phyloP scores from a whole-genome alignment of 495 filamentous ascomycete species.

The Wilcoxina mikolae region DNA sequence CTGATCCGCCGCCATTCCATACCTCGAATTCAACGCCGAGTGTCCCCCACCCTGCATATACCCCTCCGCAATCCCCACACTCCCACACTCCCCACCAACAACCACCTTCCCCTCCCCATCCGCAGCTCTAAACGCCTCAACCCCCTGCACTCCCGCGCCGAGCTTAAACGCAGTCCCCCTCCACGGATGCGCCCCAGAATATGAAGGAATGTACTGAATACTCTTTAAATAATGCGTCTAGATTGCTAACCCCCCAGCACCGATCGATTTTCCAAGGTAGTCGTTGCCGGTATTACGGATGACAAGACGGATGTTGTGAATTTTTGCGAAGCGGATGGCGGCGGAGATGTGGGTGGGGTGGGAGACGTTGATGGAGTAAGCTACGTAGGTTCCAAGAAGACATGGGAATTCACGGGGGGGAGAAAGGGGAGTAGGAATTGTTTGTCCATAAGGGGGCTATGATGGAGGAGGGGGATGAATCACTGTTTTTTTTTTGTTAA shows the following conservation, averaged over 20 bases:
- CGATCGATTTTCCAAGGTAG: slow-evolving; percentile 40
- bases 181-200: background rate
- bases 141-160: slow-evolving; percentile 41
- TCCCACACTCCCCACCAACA: slow-evolving; percentile 37
- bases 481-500: background rate
- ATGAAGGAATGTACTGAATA: slow-evolving; percentile 20
- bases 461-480: slow-evolving; percentile 31
- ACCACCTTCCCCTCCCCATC: slow-evolving; percentile 34
- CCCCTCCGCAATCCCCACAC: slow-evolving; percentile 37
- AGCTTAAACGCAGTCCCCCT: slow-evolving; percentile 41
- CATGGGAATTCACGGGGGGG: slow-evolving; percentile 30
- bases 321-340: slow-evolving; percentile 47
- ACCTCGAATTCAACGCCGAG: slow-evolving; percentile 36
- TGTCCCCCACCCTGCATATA: slow-evolving; percentile 49
- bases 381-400: slow-evolving; percentile 42
- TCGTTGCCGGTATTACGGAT: slow-evolving; percentile 63
- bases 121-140: slow-evolving; percentile 37
- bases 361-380: slow-evolving; percentile 45
- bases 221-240: slow-evolving; percentile 49
- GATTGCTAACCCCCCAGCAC: slow-evolving; percentile 40
- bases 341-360: slow-evolving; percentile 41
- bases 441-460: slow-evolving; percentile 36
- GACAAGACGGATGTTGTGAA: slow-evolving; percentile 42
- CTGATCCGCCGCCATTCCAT: slow-evolving; percentile 44
- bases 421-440: slow-evolving; percentile 29